Conservation (phyloP, 352 stramenopile species). For the Saprolegnia parasitica region DNA sequence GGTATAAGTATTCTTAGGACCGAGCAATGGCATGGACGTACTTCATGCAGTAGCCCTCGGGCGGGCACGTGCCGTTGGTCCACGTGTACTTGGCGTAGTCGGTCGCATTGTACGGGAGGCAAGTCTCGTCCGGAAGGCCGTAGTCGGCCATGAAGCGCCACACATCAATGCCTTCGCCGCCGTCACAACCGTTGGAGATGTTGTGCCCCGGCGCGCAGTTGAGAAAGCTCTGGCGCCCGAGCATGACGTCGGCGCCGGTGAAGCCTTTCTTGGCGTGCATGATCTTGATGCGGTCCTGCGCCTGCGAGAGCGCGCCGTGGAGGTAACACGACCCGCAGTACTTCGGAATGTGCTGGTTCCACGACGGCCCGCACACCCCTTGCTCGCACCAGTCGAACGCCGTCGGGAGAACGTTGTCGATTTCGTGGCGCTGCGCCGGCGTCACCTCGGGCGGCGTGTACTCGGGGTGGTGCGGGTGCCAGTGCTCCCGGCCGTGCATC, state of each 20-base stretch:
- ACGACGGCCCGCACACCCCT: constrained; percentile 67
- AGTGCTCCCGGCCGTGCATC: constrained; percentile 70
- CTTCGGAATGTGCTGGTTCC: constrained; percentile 80
- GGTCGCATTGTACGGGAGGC: constrained; percentile 72
- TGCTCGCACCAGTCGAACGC: constrained; percentile 90
- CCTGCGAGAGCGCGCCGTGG: constrained; percentile 63
- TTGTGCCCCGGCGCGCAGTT: constrained; percentile 73
- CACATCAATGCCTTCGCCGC: constrained; percentile 62
- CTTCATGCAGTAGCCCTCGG: constrained; percentile 81
- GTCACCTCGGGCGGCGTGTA: constrained; percentile 30
- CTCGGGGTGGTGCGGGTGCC: constrained; percentile 36
- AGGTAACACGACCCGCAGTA: constrained; percentile 85
- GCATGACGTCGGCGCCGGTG: constrained; percentile 67
- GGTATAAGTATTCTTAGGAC: no score
- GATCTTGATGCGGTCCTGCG: constrained; percentile 82
- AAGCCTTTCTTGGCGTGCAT: constrained; percentile 50
- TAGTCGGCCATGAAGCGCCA: constrained; percentile 76
- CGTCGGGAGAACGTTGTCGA: constrained; percentile 42
- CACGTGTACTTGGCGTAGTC: constrained; percentile 65
- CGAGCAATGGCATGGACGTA: no score
- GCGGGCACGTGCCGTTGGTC: constrained; percentile 72
- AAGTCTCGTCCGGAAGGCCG: constrained; percentile 70
- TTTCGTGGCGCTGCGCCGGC: constrained; percentile 38
- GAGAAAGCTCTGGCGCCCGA: constrained; percentile 72
- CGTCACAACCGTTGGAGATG: constrained; percentile 58